Evolutionary conservation across 2,329 filamentous ascomycete genomes (phyloP).

Genomic region (Diaporthe vexans): DNA sequence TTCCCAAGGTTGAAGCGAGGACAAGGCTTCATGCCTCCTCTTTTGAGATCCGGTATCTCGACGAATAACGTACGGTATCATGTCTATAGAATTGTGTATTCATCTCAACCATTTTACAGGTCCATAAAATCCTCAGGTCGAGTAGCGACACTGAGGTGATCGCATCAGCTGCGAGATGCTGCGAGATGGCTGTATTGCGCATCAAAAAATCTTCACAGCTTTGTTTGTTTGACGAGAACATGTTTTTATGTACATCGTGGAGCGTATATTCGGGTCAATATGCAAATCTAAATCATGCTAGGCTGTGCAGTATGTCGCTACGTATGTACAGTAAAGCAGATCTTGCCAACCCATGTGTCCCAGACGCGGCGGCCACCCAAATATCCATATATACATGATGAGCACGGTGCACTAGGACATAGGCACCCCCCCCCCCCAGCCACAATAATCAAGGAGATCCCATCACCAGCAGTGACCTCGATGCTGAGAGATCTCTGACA

Average conservation of each 20-base stretch:
- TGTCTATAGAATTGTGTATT: too few species aligned
- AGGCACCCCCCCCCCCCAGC: neutral
- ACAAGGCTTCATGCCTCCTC: too few species aligned
- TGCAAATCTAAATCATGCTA: constrained; percentile 5
- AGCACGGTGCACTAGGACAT: neutral
- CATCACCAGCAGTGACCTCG: too few species aligned
- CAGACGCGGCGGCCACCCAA: neutral
- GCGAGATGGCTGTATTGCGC: neutral
- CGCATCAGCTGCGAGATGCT: neutral
- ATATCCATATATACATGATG: neutral
- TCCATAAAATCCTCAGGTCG: neutral
- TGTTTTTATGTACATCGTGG: neutral
- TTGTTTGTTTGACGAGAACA: neutral
- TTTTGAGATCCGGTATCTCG: too few species aligned
- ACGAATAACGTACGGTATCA: too few species aligned
- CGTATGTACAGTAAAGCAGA: neutral
- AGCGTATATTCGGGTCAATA: neutral
- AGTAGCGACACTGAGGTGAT: too few species aligned
- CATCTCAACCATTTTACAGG: neutral
- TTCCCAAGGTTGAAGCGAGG: too few species aligned
- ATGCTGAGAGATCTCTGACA: neutral
- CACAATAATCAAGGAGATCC: neutral
- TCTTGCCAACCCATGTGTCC: neutral
- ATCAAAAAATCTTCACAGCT: neutral
- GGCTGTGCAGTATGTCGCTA: neutral